Base-by-base conservation (phyloP, 2,329 filamentous ascomycete genomes). In the Diaporthe sp. region DNA sequence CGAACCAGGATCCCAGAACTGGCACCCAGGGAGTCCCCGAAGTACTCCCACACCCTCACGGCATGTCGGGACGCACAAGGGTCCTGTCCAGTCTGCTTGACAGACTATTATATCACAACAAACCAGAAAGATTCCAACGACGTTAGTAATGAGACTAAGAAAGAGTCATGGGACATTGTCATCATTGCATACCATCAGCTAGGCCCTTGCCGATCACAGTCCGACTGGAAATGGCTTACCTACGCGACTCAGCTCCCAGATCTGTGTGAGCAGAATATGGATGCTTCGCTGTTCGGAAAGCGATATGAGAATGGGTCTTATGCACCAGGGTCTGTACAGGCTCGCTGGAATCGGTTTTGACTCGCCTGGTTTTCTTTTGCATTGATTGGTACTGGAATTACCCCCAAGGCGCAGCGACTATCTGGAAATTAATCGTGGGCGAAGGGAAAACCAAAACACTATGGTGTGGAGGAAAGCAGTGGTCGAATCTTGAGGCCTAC, bases 101-200 rank as follows among this genome's bases (percentile, higher is more conserved):
- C 61, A 49, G 61, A 67, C 28, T 67, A 49, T 37, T 2, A 2
- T 13, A 34, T 67, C 42, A 67, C 42, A 49, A 34, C 42, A 34
- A 34, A 15, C 34, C 25, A n/a, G 9, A 67, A 3, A 22, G 2
- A 34, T 1, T 49, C 19, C 28, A 67, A 17, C 4, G 17, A 37
- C 2, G 61, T 49, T 22, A 19, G 34, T 5, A 4, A 17, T 2
- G 10, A 25, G n/a, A 19, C 58, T 15, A 62, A 13, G 39, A 17
- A 3, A 44, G 61, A 67, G 61, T 1, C 5, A 34, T 49, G 44
- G 61, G 42, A 67, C 3, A 67, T 67, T 8, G 28, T 17, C 17
- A 37, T 67, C 10, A 37, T n/a, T 37, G 44, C 44, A 12, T 67
- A 67, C 61, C 61, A 49, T 67, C 61, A 67, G 61, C 61, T 67